phyloP scores from a whole-genome alignment of 2,329 filamentous ascomycete genomes.

The Sclerotinia subarctica region DNA sequence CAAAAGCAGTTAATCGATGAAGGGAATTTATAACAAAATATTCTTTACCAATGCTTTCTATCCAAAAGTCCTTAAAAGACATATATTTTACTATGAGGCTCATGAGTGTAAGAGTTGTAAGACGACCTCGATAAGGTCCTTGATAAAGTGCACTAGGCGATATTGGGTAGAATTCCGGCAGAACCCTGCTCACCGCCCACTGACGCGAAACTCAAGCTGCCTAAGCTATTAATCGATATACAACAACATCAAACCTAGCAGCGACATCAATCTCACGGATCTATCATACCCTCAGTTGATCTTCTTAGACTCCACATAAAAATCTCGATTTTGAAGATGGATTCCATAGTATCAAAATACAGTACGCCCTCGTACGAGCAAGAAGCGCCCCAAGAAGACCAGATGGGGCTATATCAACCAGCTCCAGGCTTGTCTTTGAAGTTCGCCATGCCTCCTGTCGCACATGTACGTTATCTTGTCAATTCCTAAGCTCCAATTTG shows the following conservation, averaged over 20 bases:
- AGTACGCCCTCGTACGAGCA: conserved; percentile 70
- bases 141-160: background rate
- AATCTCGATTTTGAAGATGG: conserved; percentile 56
- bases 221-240: conserved; percentile 22
- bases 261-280: background rate
- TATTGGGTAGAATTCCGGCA: background rate
- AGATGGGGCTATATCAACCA: conserved; percentile 69
- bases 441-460: conserved; percentile 91
- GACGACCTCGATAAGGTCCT: background rate
- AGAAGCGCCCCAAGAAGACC: conserved; percentile 69
- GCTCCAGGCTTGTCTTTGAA: conserved; percentile 79
- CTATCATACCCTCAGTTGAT: background rate
- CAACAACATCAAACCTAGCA: conserved; percentile 32
- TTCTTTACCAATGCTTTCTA: background rate
- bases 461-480: conserved; percentile 61
- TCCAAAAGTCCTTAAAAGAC: background rate
- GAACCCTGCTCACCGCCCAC: conserved; percentile 7
- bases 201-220: conserved; percentile 34
- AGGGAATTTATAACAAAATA: background rate
- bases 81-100: background rate
- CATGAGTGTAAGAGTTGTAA: background rate
- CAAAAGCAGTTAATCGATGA: background rate
- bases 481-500: conserved; percentile 19
- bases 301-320: background rate
- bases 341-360: conserved; percentile 90